These are phyloP conservation scores for Neolentinus lepideus DNA, from an alignment of 1,284 basidiomycete genomes.

Conservation along the genomic window DNA sequence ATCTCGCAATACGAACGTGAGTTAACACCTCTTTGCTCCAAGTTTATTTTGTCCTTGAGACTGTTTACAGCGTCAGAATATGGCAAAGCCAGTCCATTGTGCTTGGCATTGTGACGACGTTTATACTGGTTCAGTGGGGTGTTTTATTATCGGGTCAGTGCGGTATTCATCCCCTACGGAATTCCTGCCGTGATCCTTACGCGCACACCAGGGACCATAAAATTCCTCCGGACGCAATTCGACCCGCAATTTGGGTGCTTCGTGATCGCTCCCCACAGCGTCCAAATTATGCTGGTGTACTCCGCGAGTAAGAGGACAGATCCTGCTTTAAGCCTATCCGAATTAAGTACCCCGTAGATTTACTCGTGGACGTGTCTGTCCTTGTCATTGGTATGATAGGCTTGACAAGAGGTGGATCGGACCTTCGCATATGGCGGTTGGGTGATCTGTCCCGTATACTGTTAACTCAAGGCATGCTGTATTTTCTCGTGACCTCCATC, in stretches of 20 bases:
- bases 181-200: not conserved
- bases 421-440: not conserved
- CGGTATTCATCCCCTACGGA: too few relatives aligned
- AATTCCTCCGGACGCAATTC: not conserved
- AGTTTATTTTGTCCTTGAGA: not conserved
- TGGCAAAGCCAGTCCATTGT: not conserved
- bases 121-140: not conserved
- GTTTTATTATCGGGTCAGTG: not conserved
- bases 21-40: not conserved
- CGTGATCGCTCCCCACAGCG: not conserved
- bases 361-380: not conserved
- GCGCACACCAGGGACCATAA: not conserved
- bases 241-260: not conserved
- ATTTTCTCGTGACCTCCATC: not conserved
- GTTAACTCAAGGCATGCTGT: not conserved
- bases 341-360: not conserved
- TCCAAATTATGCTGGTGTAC: not conserved
- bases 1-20: not conserved
- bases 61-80: not conserved
- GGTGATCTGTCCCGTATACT: not conserved
- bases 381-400: not conserved
- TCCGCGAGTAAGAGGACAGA: not conserved
- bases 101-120: not conserved
- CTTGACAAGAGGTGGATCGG: not conserved
- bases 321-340: not conserved